These are phyloP conservation scores for Pleurotus citrinopileatus DNA, from an alignment of 768 basidiomycete genomes.

Conservation along the genomic window DNA sequence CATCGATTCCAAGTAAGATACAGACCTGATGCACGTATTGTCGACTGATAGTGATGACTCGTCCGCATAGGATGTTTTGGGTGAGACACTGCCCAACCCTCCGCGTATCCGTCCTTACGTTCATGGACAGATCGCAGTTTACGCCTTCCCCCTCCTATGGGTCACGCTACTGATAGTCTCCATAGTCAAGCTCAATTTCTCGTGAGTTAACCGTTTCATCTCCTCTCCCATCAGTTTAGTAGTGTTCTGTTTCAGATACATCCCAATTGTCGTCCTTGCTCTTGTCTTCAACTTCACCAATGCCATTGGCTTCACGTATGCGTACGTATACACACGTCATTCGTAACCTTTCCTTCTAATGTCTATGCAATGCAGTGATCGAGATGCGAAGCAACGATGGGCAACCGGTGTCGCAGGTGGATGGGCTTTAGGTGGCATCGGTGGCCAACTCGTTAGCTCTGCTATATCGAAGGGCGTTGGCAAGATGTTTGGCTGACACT, in stretches of 20 bases:
- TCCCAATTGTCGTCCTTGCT: constrained; percentile 92
- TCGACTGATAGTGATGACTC: constrained; percentile 9
- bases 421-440: constrained; percentile 75
- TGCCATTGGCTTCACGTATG: constrained; percentile 95
- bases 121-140: constrained; percentile 70
- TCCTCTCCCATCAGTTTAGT: not conserved
- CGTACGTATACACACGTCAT: constrained; percentile 45
- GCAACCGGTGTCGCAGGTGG: constrained; percentile 73
- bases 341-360: constrained; percentile 12
- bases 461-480: constrained; percentile 82
- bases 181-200: constrained; percentile 82
- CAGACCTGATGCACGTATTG: constrained; percentile 8
- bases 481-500: constrained; percentile 59
- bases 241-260: constrained; percentile 52
- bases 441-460: constrained; percentile 80
- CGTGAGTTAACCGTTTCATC: constrained; percentile 49
- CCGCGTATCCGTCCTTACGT: not conserved
- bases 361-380: constrained; percentile 49
- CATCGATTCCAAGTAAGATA: constrained; percentile 75
- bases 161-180: constrained; percentile 83
- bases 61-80: constrained; percentile 81
- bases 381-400: constrained; percentile 93
- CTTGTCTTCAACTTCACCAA: constrained; percentile 96
- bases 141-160: constrained; percentile 90
- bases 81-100: constrained; percentile 36